Percentiles rank a stretch among this genome's conserved stretches.
These are phyloP conservation scores for Sporothrix inflata DNA, from an alignment of 2,329 filamentous ascomycete species.

Conservation along the genomic window DNA sequence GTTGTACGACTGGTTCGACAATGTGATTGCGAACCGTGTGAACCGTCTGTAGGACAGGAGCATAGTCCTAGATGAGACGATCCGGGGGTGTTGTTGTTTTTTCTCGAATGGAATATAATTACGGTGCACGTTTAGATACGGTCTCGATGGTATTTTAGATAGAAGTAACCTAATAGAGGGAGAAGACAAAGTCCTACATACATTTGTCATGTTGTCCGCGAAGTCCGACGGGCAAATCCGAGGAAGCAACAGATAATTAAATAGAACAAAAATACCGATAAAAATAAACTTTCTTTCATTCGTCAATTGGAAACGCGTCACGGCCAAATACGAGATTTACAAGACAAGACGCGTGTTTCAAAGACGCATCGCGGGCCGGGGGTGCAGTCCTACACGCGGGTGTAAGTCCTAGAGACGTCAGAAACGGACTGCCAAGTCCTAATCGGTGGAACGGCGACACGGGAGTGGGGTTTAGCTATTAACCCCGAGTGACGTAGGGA, in stretches of 20 bases:
- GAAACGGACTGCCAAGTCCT: constrained; percentile 6
- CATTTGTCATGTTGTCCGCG: neutral
- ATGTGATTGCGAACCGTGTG: neutral
- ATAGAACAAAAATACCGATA: neutral
- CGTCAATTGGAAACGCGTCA: neutral
- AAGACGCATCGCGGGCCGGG: neutral
- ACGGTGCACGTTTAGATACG: too few species aligned
- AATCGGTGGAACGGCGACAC: neutral
- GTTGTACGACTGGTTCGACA: constrained; percentile 36
- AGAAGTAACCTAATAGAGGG: neutral
- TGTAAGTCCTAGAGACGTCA: constrained; percentile 10
- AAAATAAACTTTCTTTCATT: neutral
- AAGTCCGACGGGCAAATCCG: neutral
- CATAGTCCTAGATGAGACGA: neutral
- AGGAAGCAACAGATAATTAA: neutral
- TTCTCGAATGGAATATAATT: too few species aligned
- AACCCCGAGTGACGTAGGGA: constrained; percentile 3
- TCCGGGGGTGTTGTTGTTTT: neutral
- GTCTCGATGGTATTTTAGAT: neutral
- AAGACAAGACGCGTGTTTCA: neutral
- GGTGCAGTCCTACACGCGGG: neutral
- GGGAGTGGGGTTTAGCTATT: neutral
- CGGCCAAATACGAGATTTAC: neutral
- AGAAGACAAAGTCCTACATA: neutral
- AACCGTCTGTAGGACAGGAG: neutral